These are phyloP conservation scores for Rostrohypoxylon terebratum DNA, from an alignment of 495 filamentous ascomycete genomes.

Conservation along the genomic window DNA sequence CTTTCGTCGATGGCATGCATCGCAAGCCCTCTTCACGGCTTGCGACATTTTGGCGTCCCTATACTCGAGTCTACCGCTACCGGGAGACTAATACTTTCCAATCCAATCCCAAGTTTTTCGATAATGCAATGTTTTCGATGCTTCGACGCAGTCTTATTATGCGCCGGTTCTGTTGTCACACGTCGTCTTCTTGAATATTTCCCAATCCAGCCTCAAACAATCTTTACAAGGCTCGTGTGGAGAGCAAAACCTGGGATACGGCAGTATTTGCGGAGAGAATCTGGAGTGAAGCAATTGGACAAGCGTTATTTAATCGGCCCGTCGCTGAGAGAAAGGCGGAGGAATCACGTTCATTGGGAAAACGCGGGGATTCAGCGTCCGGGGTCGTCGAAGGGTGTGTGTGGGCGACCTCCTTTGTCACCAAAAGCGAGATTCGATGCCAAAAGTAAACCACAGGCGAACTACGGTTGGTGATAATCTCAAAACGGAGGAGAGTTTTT, in stretches of 20 bases:
- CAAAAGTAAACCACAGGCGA: constrained; percentile 30
- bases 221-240: constrained; percentile 34
- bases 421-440: neutral
- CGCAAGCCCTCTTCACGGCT: constrained; percentile 77
- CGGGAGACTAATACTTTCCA: constrained; percentile 9
- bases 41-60: constrained; percentile 57
- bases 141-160: constrained; percentile 26
- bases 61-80: constrained; percentile 11
- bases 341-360: constrained; percentile 50
- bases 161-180: constrained; percentile 26
- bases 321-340: constrained; percentile 51
- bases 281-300: constrained; percentile 46
- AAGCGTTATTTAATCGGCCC: constrained; percentile 52
- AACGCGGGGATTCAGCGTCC: constrained; percentile 50
- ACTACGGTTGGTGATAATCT: constrained; percentile 30
- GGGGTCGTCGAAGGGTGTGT: constrained; percentile 34
- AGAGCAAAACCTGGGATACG: constrained; percentile 22
- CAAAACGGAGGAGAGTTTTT: constrained; percentile 33
- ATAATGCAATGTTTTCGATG: no score
- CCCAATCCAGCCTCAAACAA: constrained; percentile 36
- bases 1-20: constrained; percentile 86
- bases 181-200: constrained; percentile 34
- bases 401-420: constrained; percentile 23
- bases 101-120: constrained; percentile 2
- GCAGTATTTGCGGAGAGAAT: constrained; percentile 47